Evolutionary conservation across 768 basidiomycete species (phyloP).

Genomic region (Phlegmacium glaucopus): DNA sequence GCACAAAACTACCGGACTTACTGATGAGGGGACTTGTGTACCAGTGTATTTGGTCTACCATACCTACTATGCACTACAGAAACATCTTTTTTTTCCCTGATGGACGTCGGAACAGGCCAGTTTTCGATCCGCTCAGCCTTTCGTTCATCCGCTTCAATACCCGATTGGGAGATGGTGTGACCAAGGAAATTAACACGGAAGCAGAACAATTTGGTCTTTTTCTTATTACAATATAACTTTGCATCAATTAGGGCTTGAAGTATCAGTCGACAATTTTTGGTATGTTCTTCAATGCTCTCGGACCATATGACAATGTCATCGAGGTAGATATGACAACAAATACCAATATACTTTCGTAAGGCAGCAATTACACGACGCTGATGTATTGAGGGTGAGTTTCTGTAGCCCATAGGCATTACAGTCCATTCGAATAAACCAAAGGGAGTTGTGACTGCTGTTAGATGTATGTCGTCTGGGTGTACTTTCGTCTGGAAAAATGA

Average conservation of each 20-base stretch:
- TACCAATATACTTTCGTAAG: slow-evolving; percentile 18
- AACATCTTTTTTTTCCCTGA: no score
- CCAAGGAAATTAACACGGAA: slow-evolving; percentile 15
- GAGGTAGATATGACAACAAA: slow-evolving; percentile 23
- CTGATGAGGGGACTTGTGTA: no score
- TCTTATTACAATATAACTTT: slow-evolving; percentile 7
- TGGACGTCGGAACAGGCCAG: slow-evolving; percentile 21
- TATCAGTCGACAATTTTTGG: background rate
- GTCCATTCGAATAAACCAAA: slow-evolving; percentile 38
- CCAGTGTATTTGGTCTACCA: no score
- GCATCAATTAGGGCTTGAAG: slow-evolving; percentile 5
- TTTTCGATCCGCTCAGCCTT: slow-evolving; percentile 23
- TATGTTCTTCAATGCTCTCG: slow-evolving; percentile 9
- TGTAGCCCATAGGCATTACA: slow-evolving; percentile 34
- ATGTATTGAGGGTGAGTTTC: slow-evolving; percentile 25
- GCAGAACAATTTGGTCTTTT: slow-evolving; percentile 3
- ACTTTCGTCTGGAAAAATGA: slow-evolving; percentile 22
- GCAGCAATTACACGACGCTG: slow-evolving; percentile 22
- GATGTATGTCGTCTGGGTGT: no score
- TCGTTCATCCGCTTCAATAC: slow-evolving; percentile 18
- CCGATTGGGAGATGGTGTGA: slow-evolving; percentile 32
- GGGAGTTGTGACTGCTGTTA: slow-evolving; percentile 35
- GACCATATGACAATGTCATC: slow-evolving; percentile 27
- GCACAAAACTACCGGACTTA: no score
- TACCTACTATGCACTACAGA: no score